Base-by-base conservation (phyloP, 2,329 filamentous ascomycete genomes). In the Kalmusia sp. region DNA sequence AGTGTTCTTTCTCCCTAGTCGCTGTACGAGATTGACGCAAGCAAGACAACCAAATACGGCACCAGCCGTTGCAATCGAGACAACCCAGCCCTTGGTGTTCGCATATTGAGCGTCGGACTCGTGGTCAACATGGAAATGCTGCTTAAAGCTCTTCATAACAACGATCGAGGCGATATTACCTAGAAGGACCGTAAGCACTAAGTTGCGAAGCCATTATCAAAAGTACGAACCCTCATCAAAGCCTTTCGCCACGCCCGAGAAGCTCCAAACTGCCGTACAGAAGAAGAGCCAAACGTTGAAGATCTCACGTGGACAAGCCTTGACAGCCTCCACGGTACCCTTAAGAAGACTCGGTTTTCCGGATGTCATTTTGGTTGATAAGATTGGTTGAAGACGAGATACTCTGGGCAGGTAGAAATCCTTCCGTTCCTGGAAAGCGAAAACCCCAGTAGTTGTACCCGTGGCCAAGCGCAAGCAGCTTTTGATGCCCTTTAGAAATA, bases 11-110 rank as follows among this genome's bases (percentile, higher is more conserved):
- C 52, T 46, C 12, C 55, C 55, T 17, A 50, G 37, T 8, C 38
- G 27, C 33, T 58, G 52, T 6, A 48, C 51, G n/a, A 58, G 49
- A 19, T 52, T 55, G 22, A 55, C 40, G 25, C 55, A 58, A 5
- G 45, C 49, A 33, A 58, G 40, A 22, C 55, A 58, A 15, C 52
- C 55, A 34, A 58, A 55, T 4, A 58, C 55, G 14, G 55, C 55
- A 8, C 55, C 55, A 7, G 55, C 55, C 11, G 55, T 58, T 14
- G 55, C 52, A n/a, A 58, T 58, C 4, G 52, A 52, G 6, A 58
- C 55, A 17, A 58, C 31, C 55, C 55, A 58, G 31, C 55, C 55
- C 33, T 58, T 58, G 14, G 55, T 58, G 17, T 58, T 44, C n/a
- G 55, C 49, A 25, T 56, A 58, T 28, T 58, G 47, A 3, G 24